Base-by-base conservation (phyloP, 2,329 filamentous ascomycete species). In the Leptoxyphium fumago region DNA sequence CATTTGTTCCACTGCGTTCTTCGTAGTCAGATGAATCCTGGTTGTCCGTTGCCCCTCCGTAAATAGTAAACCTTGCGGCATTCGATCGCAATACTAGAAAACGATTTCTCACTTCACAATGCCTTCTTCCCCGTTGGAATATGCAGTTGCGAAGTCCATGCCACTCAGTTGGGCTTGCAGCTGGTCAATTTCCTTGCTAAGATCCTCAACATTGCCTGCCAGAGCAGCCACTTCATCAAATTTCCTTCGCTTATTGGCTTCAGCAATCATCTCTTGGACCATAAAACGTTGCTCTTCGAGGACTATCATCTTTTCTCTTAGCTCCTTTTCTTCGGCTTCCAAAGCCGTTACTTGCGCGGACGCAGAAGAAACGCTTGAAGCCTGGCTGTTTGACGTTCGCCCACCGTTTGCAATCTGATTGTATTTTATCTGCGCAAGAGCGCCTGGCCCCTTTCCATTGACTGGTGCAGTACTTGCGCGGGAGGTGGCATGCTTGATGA, bases 211-310 rank as follows among this genome's bases (percentile, higher is more conserved):
- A 53, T 94, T 94, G 46, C 80, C 73, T 3, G 79, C 79, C 45
- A 95, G 65, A 10, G 84, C 84, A 45, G 78, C 76, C 2, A 93
- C 84, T 62, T 95, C 88, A 55, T 94, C 88, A 52, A 94, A 93
- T 46, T 84, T 78, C 26, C 84, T 71, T 10, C 82, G 76, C 38
- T 79, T 80, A 40, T 80, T 81, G 0, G 87, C 85, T 47, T 80
- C 77, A 7, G 75, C 76, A 39, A 94, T 77, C 86, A 94, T 94
- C 53, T 84, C 79, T 32, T 80, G 77, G 0, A 95, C 86, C 64
- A 94, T 78, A 63, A 93, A 94, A 50, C 80, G 82, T 61, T 95
- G 88, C 64, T 95, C 88, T 61, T 94, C 86, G 1, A 95, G 71
- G 6, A 95, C 80, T 28, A 91, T 82, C 10, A 94, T 67, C 3